Base-by-base conservation (phyloP, 345 rosid species). In the Aurinia saxatilis region DNA sequence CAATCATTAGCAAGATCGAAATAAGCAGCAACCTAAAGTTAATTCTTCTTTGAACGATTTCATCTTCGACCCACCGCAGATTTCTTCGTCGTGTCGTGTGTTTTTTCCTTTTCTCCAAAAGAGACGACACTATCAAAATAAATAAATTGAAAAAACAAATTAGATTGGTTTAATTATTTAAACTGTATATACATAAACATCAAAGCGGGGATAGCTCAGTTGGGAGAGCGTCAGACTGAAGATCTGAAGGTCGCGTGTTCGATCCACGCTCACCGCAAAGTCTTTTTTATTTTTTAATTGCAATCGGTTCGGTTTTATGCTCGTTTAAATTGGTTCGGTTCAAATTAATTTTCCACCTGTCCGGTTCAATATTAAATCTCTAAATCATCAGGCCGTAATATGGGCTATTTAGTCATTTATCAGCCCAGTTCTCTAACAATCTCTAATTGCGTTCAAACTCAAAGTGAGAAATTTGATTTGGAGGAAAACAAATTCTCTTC, bases 211-310 rank as follows among this genome's bases (percentile, higher is more conserved):
- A 82, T 83, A 60, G 90, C 95, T 80, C 74, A 66, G 73, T 57
- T 83, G 91, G 90, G 91, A 83, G 95, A 86, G 95, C 95, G 86
- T 90, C 95, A 86, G 95, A 84, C 91, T 90, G 95, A 90, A 86
- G 95, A 90, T 90, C 91, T 86, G 90, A 84, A 86, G 95, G 97
- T 78, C 95, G 81, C 86, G 86, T 86, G 91, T 90, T 90, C 96
- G 87, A 78, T 86, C 91, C 82, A 86, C 81, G 95, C 79, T 82
- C 95, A 84, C 91, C 90, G 95, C 91, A 84, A n/a, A n/a, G n/a
- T n/a, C n/a, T n/a, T n/a, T 2, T 44, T 11, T 29, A 7, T 5
- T 27, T 27, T 21, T 21, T 21, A 21, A 21, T 21, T 21, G 25
- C 25, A 21, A n/a, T n/a, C 25, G 2, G 25, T 21, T 21, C 4